phyloP scores from a whole-genome alignment of 768 basidiomycete species.

The Suillus plorans region DNA sequence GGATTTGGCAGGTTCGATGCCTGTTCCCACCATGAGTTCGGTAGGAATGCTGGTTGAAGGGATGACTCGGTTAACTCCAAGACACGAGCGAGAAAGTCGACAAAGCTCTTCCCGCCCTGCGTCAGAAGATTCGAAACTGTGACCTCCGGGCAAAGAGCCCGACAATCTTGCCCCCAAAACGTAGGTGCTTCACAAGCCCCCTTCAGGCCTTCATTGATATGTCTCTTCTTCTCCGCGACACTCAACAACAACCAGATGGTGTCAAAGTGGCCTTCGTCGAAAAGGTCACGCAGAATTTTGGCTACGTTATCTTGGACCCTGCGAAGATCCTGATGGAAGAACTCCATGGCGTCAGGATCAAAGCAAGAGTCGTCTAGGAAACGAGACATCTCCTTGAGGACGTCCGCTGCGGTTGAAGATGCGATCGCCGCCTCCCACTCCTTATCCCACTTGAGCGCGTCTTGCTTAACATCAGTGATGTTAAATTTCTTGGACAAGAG shows the following conservation, averaged over 20 bases:
- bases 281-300: not conserved
- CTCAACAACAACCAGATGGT: constrained; percentile 19
- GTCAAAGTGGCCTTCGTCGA: constrained; percentile 7
- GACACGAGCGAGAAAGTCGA: constrained; percentile 7
- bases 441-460: constrained; percentile 19
- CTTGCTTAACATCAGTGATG: constrained; percentile 9
- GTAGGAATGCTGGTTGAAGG: not conserved
- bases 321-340: constrained; percentile 6
- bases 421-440: constrained; percentile 19
- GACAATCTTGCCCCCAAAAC: constrained; percentile 10
- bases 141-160: constrained; percentile 21
- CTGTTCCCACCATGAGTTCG: constrained; percentile 4
- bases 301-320: not conserved
- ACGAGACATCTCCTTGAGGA: constrained; percentile 7
- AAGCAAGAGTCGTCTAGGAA: not conserved
- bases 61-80: constrained; percentile 3
- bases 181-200: constrained; percentile 6
- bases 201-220: constrained; percentile 17
- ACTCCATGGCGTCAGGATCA: not conserved
- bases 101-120: constrained; percentile 7
- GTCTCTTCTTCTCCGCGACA: constrained; percentile 10
- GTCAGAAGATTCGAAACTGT: constrained; percentile 11
- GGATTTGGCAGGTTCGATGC: constrained; percentile 15
- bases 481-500: constrained; percentile 4
- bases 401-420: constrained; percentile 13